Conservation (phyloP, 371 early-diverging fungal species). For the Apophysomyces trapeziformis region DNA sequence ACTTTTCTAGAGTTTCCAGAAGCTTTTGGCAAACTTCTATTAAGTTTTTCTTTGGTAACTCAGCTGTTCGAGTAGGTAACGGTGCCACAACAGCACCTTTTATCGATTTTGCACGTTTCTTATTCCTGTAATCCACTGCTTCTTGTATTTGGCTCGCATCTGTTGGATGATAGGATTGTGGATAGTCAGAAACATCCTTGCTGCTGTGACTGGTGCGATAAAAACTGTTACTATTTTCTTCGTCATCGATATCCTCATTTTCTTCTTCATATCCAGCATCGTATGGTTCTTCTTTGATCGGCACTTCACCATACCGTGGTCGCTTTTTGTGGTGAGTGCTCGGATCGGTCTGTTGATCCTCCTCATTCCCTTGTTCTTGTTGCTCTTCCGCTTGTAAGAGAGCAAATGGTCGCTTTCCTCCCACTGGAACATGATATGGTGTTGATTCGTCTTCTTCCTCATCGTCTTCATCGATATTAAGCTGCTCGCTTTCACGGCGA, state of each 20-base stretch:
- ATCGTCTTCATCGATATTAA: slow-evolving; percentile 25
- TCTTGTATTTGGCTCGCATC: slow-evolving; percentile 12
- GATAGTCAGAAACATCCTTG: slow-evolving; percentile 6
- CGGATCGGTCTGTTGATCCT: neutral
- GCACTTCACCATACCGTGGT: neutral
- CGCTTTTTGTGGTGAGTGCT: neutral
- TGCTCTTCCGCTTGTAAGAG: slow-evolving; percentile 30
- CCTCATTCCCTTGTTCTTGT: slow-evolving; percentile 16
- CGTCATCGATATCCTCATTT: slow-evolving; percentile 23
- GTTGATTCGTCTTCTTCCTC: slow-evolving; percentile 14
- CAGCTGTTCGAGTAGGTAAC: slow-evolving; percentile 31
- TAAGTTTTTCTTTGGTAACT: slow-evolving; percentile 45
- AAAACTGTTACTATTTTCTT: slow-evolving; percentile 18
- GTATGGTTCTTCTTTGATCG: slow-evolving; percentile 6
- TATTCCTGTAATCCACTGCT: slow-evolving; percentile 35
- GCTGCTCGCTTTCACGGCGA: slow-evolving; percentile 23
- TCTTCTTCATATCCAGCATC: slow-evolving; percentile 23
- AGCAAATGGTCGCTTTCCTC: slow-evolving; percentile 37
- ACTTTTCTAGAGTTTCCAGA: slow-evolving; percentile 61
- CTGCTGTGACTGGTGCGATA: slow-evolving; percentile 15
- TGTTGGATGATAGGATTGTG: slow-evolving; percentile 15
- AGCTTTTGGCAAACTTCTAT: slow-evolving; percentile 50
- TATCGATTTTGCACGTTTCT: slow-evolving; percentile 46
- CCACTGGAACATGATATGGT: slow-evolving; percentile 20
- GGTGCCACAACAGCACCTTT: slow-evolving; percentile 31